Evolutionary conservation across 1,139 yeast genomes (phyloP).

Genomic region (Yamadazyma atmosphaerica): DNA sequence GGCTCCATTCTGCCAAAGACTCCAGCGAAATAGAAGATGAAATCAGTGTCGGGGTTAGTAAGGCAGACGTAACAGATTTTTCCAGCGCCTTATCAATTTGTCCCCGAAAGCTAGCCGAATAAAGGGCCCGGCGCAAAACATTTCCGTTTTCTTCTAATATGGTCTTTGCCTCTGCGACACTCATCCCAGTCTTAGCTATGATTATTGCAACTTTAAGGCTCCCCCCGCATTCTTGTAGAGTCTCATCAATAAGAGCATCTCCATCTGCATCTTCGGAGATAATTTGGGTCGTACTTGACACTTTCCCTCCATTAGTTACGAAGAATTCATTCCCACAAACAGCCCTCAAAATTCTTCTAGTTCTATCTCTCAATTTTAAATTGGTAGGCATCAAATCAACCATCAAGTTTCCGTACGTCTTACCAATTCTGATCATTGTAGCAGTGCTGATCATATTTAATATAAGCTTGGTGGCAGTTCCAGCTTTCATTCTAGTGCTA

Average conservation of each 20-base stretch:
- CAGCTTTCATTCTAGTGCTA: constrained; percentile 12
- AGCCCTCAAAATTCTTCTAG: constrained; percentile 9
- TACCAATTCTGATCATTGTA: constrained; percentile 11
- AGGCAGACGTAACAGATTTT: not conserved
- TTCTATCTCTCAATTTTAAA: constrained; percentile 8
- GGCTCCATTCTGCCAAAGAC: not conserved
- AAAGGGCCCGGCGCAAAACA: constrained; percentile 3
- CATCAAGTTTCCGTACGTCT: constrained; percentile 12
- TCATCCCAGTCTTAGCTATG: constrained; percentile 7
- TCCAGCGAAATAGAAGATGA: constrained; percentile 1
- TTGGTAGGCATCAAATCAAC: constrained; percentile 10
- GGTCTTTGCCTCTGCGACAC: constrained; percentile 4
- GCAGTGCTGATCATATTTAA: constrained; percentile 11
- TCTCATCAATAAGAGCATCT: constrained; percentile 3
- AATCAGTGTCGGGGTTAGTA: not conserved
- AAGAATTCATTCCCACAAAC: constrained; percentile 5
- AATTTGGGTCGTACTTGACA: not conserved
- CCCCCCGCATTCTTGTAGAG: constrained; percentile 5
- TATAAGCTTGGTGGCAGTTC: constrained; percentile 11
- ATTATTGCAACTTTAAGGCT: constrained; percentile 7
- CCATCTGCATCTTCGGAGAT: constrained; percentile 4
- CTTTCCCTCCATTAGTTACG: not conserved
- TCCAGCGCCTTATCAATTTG: constrained; percentile 1
- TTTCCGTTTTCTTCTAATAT: constrained; percentile 4
- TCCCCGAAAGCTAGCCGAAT: not conserved